phyloP scores from a whole-genome alignment of 139 green algal genomes.

The Picochlorum sp. region DNA sequence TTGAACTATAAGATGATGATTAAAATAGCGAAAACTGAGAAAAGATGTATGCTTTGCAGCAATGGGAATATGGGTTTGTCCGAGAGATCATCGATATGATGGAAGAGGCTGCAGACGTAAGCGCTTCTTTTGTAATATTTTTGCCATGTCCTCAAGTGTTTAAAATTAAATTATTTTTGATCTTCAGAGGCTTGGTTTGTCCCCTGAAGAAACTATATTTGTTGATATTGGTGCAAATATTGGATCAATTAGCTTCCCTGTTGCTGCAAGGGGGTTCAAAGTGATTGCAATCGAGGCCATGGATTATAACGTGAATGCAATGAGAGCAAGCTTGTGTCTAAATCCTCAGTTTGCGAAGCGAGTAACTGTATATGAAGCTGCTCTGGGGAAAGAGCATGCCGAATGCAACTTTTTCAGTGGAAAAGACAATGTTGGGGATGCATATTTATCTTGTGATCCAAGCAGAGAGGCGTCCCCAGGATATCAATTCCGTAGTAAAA shows the following conservation, averaged over 20 bases:
- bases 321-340: background rate
- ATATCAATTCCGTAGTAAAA: background rate
- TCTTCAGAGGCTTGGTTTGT: too few relatives aligned
- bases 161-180: too few relatives aligned
- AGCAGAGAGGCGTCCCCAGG: background rate
- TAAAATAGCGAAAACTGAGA: too few relatives aligned
- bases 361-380: background rate
- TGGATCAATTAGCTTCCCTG: background rate
- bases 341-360: background rate
- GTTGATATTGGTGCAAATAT: constrained; percentile 6
- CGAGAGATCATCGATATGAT: too few relatives aligned
- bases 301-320: background rate
- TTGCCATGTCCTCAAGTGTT: too few relatives aligned
- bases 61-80: too few relatives aligned
- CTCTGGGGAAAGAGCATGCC: background rate
- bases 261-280: background rate
- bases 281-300: constrained; percentile 2
- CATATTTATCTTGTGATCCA: background rate
- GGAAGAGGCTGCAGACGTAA: too few relatives aligned
- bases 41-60: too few relatives aligned
- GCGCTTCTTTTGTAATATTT: too few relatives aligned
- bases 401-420: background rate
- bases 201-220: background rate
- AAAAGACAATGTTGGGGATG: background rate
- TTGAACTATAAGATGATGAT: too few relatives aligned